Conservation (phyloP, 441 rosid species). For the Kokia cookei region DNA sequence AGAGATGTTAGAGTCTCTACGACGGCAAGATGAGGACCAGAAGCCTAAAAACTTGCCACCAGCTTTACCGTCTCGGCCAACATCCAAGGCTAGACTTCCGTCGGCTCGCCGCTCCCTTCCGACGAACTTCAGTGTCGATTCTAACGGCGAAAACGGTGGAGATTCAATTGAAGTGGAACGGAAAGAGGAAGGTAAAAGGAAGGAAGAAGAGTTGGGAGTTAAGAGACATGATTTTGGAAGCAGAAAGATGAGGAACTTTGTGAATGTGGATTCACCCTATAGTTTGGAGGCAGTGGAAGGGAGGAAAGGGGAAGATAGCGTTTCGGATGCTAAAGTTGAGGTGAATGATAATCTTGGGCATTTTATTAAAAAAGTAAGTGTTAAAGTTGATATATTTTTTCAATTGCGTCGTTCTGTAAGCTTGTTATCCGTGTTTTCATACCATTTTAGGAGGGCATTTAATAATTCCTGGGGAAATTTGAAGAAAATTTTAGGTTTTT, state of each 20-base stretch:
- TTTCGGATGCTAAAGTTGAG: constrained; percentile 3
- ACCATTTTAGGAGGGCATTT: neutral
- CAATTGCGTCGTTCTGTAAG: neutral
- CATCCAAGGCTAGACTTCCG: constrained; percentile 77
- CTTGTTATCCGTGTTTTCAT: neutral
- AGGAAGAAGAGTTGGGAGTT: constrained; percentile 50
- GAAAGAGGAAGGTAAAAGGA: constrained; percentile 68
- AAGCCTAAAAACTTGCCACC: constrained; percentile 82
- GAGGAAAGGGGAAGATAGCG: constrained; percentile 14
- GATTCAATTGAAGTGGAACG: constrained; percentile 19
- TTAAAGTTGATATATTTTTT: neutral
- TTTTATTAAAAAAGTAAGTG: constrained; percentile 75
- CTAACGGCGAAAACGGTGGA: constrained; percentile 12
- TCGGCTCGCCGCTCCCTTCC: constrained; percentile 75
- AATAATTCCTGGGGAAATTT: neutral
- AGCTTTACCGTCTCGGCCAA: constrained; percentile 85
- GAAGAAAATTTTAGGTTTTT: neutral
- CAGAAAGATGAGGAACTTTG: constrained; percentile 62
- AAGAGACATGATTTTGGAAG: constrained; percentile 70
- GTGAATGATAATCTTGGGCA: constrained; percentile 60
- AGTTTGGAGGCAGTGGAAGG: constrained; percentile 16
- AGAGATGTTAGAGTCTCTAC: constrained; percentile 87
- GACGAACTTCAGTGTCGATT: constrained; percentile 34
- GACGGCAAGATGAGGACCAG: constrained; percentile 65
- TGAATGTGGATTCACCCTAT: constrained; percentile 60